phyloP scores from a whole-genome alignment of 768 basidiomycete genomes.

The Termitomyces sp. region DNA sequence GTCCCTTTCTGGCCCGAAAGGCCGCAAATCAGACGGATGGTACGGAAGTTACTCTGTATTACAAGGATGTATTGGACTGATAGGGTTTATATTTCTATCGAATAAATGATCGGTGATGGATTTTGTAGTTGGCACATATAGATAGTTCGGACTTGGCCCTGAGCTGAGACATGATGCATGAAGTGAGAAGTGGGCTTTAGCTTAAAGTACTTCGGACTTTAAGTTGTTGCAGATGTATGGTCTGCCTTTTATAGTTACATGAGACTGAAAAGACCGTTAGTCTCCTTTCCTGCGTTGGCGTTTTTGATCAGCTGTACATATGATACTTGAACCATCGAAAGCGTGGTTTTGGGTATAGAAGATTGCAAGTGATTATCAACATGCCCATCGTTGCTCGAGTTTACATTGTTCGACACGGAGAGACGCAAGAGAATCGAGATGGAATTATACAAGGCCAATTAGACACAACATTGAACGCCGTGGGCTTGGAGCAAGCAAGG shows the following conservation, averaged over 20 bases:
- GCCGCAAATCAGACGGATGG: neutral
- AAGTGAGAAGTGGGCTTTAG: neutral
- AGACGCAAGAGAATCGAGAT: conserved; percentile 63
- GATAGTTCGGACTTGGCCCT: neutral
- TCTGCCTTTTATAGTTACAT: neutral
- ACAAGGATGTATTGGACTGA: neutral
- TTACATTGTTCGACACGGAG: conserved; percentile 73
- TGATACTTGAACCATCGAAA: conserved; percentile 5
- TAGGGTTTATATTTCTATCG: neutral
- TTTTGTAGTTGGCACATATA: neutral
- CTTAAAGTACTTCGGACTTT: neutral
- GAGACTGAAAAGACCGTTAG: neutral
- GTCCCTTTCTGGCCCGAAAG: neutral
- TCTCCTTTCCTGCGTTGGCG: neutral
- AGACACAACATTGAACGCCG: conserved; percentile 60
- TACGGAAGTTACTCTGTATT: conserved; percentile 1
- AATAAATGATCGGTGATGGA: neutral
- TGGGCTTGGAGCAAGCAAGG: conserved; percentile 53
- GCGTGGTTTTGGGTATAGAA: neutral
- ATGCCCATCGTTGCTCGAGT: conserved; percentile 35
- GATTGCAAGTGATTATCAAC: conserved; percentile 4
- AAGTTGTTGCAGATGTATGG: neutral
- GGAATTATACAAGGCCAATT: conserved; percentile 71
- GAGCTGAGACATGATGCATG: neutral
- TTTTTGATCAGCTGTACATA: conserved; percentile 7